Conservation (phyloP, 495 filamentous ascomycete genomes). For the Cercophora scortea region DNA sequence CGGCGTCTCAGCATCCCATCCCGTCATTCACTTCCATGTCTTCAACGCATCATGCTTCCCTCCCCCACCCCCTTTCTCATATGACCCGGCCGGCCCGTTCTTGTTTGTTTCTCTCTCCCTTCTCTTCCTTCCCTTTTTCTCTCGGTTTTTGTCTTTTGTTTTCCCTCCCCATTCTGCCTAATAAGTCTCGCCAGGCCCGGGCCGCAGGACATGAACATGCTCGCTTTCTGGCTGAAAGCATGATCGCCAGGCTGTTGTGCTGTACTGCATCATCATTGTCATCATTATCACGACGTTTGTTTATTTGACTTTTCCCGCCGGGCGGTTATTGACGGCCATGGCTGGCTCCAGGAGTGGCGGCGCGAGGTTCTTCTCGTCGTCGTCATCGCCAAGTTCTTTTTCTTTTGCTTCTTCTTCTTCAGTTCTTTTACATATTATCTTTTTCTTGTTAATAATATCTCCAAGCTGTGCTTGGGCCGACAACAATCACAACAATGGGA, state of each 20-base stretch:
- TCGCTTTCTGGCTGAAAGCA: constrained; percentile 18
- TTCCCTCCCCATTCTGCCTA: constrained; percentile 20
- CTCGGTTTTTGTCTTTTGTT: constrained; percentile 9
- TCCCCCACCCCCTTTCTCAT: not conserved
- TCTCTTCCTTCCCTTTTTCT: constrained; percentile 5
- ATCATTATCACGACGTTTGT: too few species aligned
- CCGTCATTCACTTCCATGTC: too few species aligned
- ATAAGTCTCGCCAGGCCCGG: constrained; percentile 1
- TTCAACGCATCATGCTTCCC: not conserved
- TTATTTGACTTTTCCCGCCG: constrained; percentile 18
- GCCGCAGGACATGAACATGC: not conserved
- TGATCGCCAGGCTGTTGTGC: constrained; percentile 16
- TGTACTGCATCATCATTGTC: too few species aligned
- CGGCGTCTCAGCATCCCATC: too few species aligned
- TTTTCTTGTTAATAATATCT: constrained; percentile 1
- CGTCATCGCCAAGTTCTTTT: not conserved
- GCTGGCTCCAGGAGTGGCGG: constrained; percentile 4
- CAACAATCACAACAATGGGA: not conserved
- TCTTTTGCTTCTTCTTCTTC: constrained; percentile 7
- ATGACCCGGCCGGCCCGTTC: not conserved
- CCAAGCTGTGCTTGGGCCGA: constrained; percentile 18
- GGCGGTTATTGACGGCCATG: constrained; percentile 17
- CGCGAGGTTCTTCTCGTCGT: constrained; percentile 5
- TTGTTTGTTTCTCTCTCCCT: constrained; percentile 1
- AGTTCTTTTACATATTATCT: not conserved